Conservation (phyloP, 345 rosid genomes). For the Erysimum cheiranthoides region DNA sequence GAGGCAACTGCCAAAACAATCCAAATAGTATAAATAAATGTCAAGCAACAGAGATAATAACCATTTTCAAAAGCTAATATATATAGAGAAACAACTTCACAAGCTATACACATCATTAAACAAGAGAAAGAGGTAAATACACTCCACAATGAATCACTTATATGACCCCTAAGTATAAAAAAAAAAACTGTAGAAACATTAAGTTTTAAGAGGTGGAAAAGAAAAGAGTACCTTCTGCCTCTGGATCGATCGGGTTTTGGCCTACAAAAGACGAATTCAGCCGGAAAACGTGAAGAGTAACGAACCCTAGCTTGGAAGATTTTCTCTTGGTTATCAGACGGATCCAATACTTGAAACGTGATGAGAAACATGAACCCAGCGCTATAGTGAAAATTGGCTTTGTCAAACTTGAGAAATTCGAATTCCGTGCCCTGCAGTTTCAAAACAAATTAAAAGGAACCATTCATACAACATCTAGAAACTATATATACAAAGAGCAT, state of each 20-base stretch:
- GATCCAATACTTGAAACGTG: conserved; percentile 5
- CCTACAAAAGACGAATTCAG: conserved; percentile 6
- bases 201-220: too few species aligned
- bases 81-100: not conserved
- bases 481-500: not conserved
- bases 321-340: not conserved
- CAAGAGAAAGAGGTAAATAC: not conserved
- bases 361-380: not conserved
- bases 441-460: not conserved
- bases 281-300: not conserved
- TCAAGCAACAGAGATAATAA: not conserved
- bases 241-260: not conserved
- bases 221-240: not conserved
- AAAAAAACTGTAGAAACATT: too few species aligned
- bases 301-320: conserved; percentile 8
- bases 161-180: too few species aligned
- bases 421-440: not conserved
- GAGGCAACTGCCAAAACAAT: not conserved
- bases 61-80: not conserved
- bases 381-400: conserved; percentile 1
- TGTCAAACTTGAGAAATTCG: not conserved
- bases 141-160: not conserved
- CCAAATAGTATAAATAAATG: not conserved
- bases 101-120: not conserved
- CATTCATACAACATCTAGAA: not conserved